A percentile compares a stretch with the other conserved stretches of the same genome.
phyloP scores from a whole-genome alignment of 768 basidiomycete species.

The Lactarius sanguifluus region DNA sequence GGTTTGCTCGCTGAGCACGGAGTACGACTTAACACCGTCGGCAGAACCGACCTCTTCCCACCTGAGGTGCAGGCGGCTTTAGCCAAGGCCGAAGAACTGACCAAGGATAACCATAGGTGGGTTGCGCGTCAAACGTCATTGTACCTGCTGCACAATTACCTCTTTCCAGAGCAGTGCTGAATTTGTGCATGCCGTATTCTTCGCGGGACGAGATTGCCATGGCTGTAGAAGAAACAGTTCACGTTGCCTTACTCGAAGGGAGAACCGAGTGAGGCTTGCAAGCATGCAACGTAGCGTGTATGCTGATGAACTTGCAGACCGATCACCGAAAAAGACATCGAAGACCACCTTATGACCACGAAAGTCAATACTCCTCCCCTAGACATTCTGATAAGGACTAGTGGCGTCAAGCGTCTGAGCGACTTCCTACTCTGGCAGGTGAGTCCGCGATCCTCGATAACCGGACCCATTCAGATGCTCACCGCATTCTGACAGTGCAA shows the following conservation, averaged over 20 bases:
- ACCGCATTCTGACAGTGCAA: constrained; percentile 54
- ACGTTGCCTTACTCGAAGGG: constrained; percentile 40
- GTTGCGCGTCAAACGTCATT: constrained; percentile 4
- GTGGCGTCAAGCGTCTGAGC: constrained; percentile 84
- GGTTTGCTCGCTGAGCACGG: constrained; percentile 79
- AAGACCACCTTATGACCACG: constrained; percentile 64
- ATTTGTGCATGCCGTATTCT: constrained; percentile 91
- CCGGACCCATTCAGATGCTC: constrained; percentile 3
- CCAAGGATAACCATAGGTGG: constrained; percentile 69
- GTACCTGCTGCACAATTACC: not conserved
- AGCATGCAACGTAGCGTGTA: constrained; percentile 15
- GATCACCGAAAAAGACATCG: constrained; percentile 69
- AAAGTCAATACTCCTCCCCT: constrained; percentile 71
- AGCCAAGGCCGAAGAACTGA: constrained; percentile 71
- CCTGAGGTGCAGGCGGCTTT: constrained; percentile 68
- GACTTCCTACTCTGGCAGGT: constrained; percentile 98
- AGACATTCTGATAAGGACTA: constrained; percentile 89
- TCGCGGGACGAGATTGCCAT: constrained; percentile 89
- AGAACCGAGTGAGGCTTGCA: constrained; percentile 33
- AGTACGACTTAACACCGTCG: constrained; percentile 82
- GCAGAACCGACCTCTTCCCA: constrained; percentile 74
- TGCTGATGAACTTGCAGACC: constrained; percentile 34
- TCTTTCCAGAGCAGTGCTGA: constrained; percentile 70
- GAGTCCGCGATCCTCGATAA: constrained; percentile 32
- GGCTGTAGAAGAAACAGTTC: constrained; percentile 60